Evolutionary conservation across 805 yeast genomes (phyloP).

Genomic region (Brettanomyces sp.): DNA sequence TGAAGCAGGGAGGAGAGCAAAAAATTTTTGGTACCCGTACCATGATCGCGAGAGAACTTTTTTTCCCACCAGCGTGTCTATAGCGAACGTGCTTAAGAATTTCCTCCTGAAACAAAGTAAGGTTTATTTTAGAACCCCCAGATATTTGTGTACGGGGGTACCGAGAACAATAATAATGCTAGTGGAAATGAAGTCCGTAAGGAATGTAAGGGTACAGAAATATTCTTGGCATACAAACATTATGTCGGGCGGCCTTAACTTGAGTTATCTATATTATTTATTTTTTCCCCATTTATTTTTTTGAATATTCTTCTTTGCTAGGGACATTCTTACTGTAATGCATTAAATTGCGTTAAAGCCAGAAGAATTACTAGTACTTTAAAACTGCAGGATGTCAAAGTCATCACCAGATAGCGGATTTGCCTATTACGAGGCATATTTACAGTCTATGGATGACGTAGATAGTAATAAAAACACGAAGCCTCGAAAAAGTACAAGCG

Average conservation of each 20-base stretch:
- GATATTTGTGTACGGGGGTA: no score
- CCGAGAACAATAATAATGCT: no score
- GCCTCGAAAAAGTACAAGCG: neutral
- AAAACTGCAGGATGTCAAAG: neutral
- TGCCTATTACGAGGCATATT: neutral
- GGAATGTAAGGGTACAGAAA: no score
- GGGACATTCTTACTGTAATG: no score
- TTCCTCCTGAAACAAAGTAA: neutral
- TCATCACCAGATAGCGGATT: neutral
- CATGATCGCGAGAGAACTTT: no score
- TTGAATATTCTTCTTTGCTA: no score
- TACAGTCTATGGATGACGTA: neutral
- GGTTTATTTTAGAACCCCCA: no score
- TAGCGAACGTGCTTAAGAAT: neutral
- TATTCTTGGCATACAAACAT: neutral
- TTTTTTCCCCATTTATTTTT: neutral
- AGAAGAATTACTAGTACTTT: neutral
- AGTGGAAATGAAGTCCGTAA: no score
- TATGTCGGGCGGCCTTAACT: neutral
- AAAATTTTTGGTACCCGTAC: no score
- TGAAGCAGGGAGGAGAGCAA: no score
- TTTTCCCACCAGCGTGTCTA: neutral
- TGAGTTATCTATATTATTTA: neutral
- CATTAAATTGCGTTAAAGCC: no score
- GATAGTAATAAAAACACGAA: neutral